Conservation (phyloP, 2,329 filamentous ascomycete genomes). For the Ceratocystis variospora region DNA sequence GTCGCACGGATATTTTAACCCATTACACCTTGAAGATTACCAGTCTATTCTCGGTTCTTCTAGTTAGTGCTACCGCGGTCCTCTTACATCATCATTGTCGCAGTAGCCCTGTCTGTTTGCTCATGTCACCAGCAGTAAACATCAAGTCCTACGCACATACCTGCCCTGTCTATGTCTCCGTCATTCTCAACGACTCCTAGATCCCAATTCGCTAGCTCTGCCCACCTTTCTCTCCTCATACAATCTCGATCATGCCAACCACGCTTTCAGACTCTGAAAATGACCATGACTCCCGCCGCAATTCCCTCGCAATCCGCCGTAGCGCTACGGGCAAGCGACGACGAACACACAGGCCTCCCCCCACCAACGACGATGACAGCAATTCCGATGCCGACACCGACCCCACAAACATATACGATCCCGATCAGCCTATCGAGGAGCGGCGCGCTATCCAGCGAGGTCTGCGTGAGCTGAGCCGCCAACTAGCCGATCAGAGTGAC, state of each 20-base stretch:
- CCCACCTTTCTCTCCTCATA: not conserved
- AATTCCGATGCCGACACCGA: conserved; percentile 19
- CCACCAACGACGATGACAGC: conserved; percentile 15
- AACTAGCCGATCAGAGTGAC: conserved; percentile 46
- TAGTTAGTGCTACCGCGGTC: too few species aligned
- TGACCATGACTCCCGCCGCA: not conserved
- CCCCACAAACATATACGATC: conserved; percentile 51
- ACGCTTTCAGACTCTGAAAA: not conserved
- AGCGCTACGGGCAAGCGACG: conserved; percentile 19
- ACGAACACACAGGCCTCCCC: conserved; percentile 22
- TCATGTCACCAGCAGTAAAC: too few species aligned
- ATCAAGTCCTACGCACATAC: too few species aligned
- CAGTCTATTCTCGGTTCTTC: too few species aligned
- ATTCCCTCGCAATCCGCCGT: conserved; percentile 4
- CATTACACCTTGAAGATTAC: too few species aligned
- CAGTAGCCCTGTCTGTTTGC: too few species aligned
- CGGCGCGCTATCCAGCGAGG: conserved; percentile 56
- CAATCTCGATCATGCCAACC: not conserved
- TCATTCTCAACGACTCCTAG: not conserved
- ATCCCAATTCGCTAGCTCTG: not conserved
- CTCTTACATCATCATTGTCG: too few species aligned
- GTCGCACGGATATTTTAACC: too few species aligned
- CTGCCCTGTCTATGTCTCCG: too few species aligned
- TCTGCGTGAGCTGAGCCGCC: conserved; percentile 52
- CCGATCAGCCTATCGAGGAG: conserved; percentile 64